A percentile compares a stretch with the other conserved stretches of the same genome.
Evolutionary conservation across 345 rosid genomes (phyloP).

Genomic region (Alliaria petiolata): DNA sequence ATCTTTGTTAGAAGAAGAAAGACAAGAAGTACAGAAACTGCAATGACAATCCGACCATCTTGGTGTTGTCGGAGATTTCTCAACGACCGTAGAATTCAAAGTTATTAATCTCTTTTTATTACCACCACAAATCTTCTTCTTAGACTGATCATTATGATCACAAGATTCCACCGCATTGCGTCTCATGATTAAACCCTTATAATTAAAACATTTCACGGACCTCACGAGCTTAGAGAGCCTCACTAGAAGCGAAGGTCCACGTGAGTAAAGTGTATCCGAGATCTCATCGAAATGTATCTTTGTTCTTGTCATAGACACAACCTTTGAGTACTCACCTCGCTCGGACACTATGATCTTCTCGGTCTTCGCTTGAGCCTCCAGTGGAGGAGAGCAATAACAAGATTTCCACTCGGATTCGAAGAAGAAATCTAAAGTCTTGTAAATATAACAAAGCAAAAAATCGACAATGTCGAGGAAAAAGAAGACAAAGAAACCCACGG

Average conservation of each 20-base stretch:
- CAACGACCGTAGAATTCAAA: constrained; percentile 62
- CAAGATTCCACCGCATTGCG: constrained; percentile 32
- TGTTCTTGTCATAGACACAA: constrained; percentile 54
- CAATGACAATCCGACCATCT: constrained; percentile 98
- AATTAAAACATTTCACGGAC: constrained; percentile 37
- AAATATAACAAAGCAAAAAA: constrained; percentile 29
- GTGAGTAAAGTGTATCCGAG: constrained; percentile 80
- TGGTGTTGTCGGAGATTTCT: constrained; percentile 49
- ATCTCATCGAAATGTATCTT: constrained; percentile 78
- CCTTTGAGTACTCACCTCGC: constrained; percentile 59
- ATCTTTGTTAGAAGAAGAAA: constrained; percentile 44
- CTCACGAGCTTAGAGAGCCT: constrained; percentile 55
- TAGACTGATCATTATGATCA: constrained; percentile 29
- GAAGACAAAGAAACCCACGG: constrained; percentile 27
- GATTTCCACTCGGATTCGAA: constrained; percentile 31
- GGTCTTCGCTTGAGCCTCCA: constrained; percentile 31
- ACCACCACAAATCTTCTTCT: constrained; percentile 9
- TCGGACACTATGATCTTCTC: constrained; percentile 78
- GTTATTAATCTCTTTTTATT: constrained; percentile 30
- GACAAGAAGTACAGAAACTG: constrained; percentile 62
- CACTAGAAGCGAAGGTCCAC: constrained; percentile 50
- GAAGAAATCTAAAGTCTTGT: constrained; percentile 30
- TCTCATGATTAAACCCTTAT: constrained; percentile 27
- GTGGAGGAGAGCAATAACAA: constrained; percentile 33
- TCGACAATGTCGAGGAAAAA: constrained; percentile 30